Conservation (phyloP, 2,329 filamentous ascomycete species). For the Fonsecaea pugnacius region DNA sequence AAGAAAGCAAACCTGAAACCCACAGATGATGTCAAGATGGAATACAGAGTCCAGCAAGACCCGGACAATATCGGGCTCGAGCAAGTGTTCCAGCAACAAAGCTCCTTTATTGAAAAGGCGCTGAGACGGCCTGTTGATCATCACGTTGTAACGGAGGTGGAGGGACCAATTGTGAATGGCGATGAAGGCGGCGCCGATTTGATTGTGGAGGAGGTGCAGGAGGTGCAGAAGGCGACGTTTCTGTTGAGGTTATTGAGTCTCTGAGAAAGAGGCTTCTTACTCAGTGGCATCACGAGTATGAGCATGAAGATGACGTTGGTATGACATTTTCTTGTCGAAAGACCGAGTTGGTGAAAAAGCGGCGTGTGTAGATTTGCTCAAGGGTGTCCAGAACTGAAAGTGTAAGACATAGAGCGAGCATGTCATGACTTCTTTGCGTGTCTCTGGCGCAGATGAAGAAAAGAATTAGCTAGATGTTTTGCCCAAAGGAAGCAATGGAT, state of each 20-base stretch:
- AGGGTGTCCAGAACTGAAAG: background rate
- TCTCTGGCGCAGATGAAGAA: slow-evolving; percentile 46
- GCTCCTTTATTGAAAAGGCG: slow-evolving; percentile 72
- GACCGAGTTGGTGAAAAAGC: slow-evolving; percentile 5
- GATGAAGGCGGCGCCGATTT: slow-evolving; percentile 58
- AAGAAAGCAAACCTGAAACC: slow-evolving; percentile 91
- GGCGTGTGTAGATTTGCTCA: slow-evolving; percentile 7
- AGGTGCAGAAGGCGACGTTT: slow-evolving; percentile 81
- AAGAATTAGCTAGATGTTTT: slow-evolving; percentile 20
- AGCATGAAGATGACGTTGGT: slow-evolving; percentile 4
- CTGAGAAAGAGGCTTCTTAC: slow-evolving; percentile 45
- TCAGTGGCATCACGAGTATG: background rate
- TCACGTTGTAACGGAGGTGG: slow-evolving; percentile 65
- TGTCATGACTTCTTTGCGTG: slow-evolving; percentile 57
- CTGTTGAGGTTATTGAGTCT: slow-evolving; percentile 75
- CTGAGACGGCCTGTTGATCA: slow-evolving; percentile 77
- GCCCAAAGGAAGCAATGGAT: background rate
- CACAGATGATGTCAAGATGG: slow-evolving; percentile 95
- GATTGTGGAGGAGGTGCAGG: slow-evolving; percentile 81
- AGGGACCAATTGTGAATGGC: slow-evolving; percentile 49
- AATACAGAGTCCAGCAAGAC: slow-evolving; percentile 80
- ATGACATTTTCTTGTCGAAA: background rate
- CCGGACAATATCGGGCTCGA: slow-evolving; percentile 75
- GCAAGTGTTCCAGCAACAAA: slow-evolving; percentile 70
- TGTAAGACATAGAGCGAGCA: background rate